Evolutionary conservation across 805 yeast genomes (phyloP), one percentile per base, ranked within the genome.

Genomic region (Saccharomycopsis synnaedendra): DNA sequence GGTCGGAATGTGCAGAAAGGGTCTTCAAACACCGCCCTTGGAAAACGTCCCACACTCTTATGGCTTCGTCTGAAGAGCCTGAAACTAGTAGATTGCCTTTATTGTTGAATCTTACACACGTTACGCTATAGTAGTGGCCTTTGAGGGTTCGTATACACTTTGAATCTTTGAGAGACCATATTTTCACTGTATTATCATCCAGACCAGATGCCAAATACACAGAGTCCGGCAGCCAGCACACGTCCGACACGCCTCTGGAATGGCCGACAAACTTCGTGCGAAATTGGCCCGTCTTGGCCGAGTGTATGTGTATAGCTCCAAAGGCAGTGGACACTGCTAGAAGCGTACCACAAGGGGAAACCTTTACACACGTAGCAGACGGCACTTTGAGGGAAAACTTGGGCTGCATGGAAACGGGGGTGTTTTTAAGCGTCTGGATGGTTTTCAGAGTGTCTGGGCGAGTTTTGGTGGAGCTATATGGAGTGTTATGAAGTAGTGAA

Each of bases 1-100:
- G 94, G 56, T 87, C 97, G 0, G 94, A 78, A 64, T 90, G 98
- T 0, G 97, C 97, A 38, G 95, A 83, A 44, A 90, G 66, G 0
- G 94, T 85, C 58, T 83, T 80, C 56, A 87, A 65, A 48, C 85
- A 75, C 38, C 72, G 72, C 1, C 94, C 94, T 19, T 76, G 68
- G 33, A 70, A 67, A 2, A 82, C 75, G 62, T 90, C 96, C 98
- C 98, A 90, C 2, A 90, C 72, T 45, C 89, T 74, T 10, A 93
- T 80, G 45, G 90, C 86, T 60, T 90, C 97, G 63, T 90, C 98
- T 44, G 93, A 77, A 1, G 94, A 78, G 0, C 95, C 95, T 40
- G 89, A 76, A 29, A 85, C 78, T 10, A 93, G 60, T 28, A 93
- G 62, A 53, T 86, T 85, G 0, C 96, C 96, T 60, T 81, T 82